Evolutionary conservation across 192 early-diverging fungal genomes (phyloP), one percentile per base, ranked within the genome.

Genomic region (Mortierella hygrophila): DNA sequence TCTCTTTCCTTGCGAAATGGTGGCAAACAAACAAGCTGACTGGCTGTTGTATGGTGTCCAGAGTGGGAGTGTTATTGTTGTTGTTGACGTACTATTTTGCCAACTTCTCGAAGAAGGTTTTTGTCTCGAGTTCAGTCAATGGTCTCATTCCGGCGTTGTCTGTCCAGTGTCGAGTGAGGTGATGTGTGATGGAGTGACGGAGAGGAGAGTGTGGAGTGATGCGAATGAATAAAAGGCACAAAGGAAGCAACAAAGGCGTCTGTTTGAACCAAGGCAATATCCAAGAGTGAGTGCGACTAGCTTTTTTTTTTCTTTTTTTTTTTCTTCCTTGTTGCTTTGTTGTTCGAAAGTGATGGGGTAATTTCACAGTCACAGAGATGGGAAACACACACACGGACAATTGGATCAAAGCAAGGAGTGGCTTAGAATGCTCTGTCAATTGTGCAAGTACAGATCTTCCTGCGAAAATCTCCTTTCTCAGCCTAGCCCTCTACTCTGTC

Each of bases 101-200:
- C 75, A 99, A 93, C 91, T 99, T 99, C 82, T 98, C 96, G 85
- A 99, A 99, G 77, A 99, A 91, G 32, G 96, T 96, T 89, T 98
- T 97, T 70, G 98, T 98, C 89, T 99, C 98, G 89, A 98, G 95
- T 87, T 98, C 96, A 65, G 98, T 99, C 55, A 99, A 91, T 9
- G 98, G 98, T 70, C 98, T 93, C 98, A 99, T 99, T 70, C 42
- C 46, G 20, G 26, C 26, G 20, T 15, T 44, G 26, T 46, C 40
- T 72, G 7, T n/a, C 70, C 23, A 11, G 18, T 37, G 23, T 72
- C 23, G 23, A 38, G 37, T 15, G 26, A 72, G 71, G 21, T 42
- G 69, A 42, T 23, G 23, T 70, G 68, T 23, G 69, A 70, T 20
- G 29, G 40, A 21, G 38, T 41, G 69, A 37, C 13, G 32, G 68